These are phyloP conservation scores for Penicillium corylophilum DNA, from an alignment of 2,329 filamentous ascomycete genomes.

Conservation along the genomic window DNA sequence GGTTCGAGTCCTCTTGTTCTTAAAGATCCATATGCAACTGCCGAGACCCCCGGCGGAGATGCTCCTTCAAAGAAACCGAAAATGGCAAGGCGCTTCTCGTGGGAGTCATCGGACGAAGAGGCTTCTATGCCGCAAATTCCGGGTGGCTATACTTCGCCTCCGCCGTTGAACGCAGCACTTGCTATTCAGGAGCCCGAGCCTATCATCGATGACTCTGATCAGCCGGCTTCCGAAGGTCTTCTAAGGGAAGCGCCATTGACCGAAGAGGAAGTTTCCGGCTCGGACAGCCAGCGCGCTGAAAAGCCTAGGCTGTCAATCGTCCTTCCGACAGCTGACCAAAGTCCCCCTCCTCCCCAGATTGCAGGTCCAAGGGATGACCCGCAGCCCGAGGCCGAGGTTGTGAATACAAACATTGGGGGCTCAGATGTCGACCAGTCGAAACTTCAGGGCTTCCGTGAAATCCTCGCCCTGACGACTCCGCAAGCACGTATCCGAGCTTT, in stretches of 20 bases:
- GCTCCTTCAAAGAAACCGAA: constrained; percentile 21
- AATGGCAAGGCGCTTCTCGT: constrained; percentile 45
- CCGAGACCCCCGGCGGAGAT: constrained; percentile 2
- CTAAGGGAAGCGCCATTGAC: constrained; percentile 3
- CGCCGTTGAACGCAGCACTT: constrained; percentile 14
- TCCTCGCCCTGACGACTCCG: constrained; percentile 65
- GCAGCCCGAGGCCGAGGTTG: constrained; percentile 8
- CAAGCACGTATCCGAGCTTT: constrained; percentile 72
- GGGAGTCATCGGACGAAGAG: constrained; percentile 37
- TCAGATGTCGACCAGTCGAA: constrained; percentile 34
- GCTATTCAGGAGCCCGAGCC: constrained; percentile 23
- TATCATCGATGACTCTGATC: constrained; percentile 4
- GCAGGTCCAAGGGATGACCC: constrained; percentile 7
- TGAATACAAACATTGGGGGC: constrained; percentile 12
- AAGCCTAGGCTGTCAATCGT: constrained; percentile 34
- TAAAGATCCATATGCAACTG: constrained; percentile 17
- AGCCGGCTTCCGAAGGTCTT: background rate
- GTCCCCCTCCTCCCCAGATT: constrained; percentile 16
- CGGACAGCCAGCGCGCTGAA: constrained; percentile 17
- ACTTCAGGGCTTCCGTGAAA: constrained; percentile 69
- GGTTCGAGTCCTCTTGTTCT: constrained; percentile 15
- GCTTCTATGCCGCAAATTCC: constrained; percentile 14
- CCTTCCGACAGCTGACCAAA: constrained; percentile 24
- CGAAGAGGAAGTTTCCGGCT: constrained; percentile 9
- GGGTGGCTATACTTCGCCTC: constrained; percentile 11